These are phyloP conservation scores for Nannizziopsis barbatae DNA, from an alignment of 2,329 filamentous ascomycete genomes.

Conservation along the genomic window DNA sequence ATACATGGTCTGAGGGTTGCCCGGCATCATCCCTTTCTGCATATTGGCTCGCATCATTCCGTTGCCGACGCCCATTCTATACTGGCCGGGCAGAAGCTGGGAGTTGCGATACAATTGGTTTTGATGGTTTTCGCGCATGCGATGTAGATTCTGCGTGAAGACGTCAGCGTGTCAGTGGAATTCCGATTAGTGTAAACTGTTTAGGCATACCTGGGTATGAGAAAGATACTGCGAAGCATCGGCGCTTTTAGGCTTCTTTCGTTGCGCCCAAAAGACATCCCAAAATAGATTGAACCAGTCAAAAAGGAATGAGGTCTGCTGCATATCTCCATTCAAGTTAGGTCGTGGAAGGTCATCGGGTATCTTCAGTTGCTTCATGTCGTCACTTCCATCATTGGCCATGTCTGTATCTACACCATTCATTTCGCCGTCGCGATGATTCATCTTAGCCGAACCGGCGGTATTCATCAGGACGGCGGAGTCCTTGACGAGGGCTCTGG, in stretches of 20 bases:
- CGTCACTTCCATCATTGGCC: slow-evolving; percentile 74
- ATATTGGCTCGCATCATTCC: slow-evolving; percentile 38
- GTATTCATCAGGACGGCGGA: slow-evolving; percentile 50
- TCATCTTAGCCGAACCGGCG: slow-evolving; percentile 49
- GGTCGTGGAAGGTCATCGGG: slow-evolving; percentile 64
- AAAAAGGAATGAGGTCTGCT: slow-evolving; percentile 72
- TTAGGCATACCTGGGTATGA: slow-evolving; percentile 59
- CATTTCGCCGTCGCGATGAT: slow-evolving; percentile 56
- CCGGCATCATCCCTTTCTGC: slow-evolving; percentile 65
- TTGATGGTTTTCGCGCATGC: slow-evolving; percentile 63
- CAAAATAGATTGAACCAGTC: slow-evolving; percentile 98
- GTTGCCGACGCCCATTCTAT: slow-evolving; percentile 51
- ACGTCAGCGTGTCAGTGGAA: too few species aligned
- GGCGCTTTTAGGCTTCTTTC: slow-evolving; percentile 53
- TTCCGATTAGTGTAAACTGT: too few species aligned
- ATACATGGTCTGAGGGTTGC: slow-evolving; percentile 44
- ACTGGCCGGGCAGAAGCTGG: slow-evolving; percentile 47
- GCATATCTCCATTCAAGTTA: slow-evolving; percentile 47
- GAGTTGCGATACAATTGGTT: slow-evolving; percentile 66
- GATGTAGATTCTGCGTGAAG: slow-evolving; percentile 48
- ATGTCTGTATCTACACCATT: slow-evolving; percentile 67
- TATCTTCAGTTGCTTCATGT: slow-evolving; percentile 55
- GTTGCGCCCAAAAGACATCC: slow-evolving; percentile 84
- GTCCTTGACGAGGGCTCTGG: slow-evolving; percentile 59
- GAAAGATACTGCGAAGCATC: slow-evolving; percentile 64